Evolutionary conservation across 148 eudicot species (phyloP), one percentile per base, ranked within the genome.

Genomic region (Pouteria glomerata): DNA sequence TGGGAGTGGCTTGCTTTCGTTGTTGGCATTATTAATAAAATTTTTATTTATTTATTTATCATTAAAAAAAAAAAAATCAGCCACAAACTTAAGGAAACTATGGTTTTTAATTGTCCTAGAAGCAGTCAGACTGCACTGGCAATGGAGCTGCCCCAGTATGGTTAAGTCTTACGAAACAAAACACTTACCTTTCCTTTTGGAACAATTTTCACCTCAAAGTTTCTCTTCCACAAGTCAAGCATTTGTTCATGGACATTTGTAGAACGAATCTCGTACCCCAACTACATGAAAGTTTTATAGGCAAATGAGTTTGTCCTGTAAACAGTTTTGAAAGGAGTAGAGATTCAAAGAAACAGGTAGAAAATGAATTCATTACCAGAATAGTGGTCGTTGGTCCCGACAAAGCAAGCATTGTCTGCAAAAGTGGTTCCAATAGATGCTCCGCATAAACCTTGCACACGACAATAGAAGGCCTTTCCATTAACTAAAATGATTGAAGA

Each of bases 231-330:
- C 86, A 88, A 56, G 41, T 82, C 74, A 75, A 93, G 90, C 98
- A 93, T 93, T 82, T 82, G 82, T 65, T 90, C 98, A 68, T 93
- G 98, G 71, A 93, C 97, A 76, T 84, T 87, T 72, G 97, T 93
- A 27, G 98, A 93, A 72, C 98, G 97, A 71, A 93, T 84, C 79
- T 93, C 98, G 59, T 93, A 87, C 29, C 98, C 98, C 78, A 93
- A 71, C 98, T 93, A 79, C 72, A 75, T 1, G 44, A 53, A 71
- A 41, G 71, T 45, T 51, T 21, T 12, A 35, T 58, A 39, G 39
- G 18, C 29, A 70, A 44, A 19, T 58, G 41, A 27, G 39, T 57
- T 39, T 64, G 44, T 35, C 50, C 27, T 4, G 18, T 21, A 69
- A 23, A 59, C 15, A 30, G 41, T 47, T 26, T 26, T 31, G 62